Base-by-base conservation (phyloP, 2,329 filamentous ascomycete genomes). In the Grosmannia clavigera region DNA sequence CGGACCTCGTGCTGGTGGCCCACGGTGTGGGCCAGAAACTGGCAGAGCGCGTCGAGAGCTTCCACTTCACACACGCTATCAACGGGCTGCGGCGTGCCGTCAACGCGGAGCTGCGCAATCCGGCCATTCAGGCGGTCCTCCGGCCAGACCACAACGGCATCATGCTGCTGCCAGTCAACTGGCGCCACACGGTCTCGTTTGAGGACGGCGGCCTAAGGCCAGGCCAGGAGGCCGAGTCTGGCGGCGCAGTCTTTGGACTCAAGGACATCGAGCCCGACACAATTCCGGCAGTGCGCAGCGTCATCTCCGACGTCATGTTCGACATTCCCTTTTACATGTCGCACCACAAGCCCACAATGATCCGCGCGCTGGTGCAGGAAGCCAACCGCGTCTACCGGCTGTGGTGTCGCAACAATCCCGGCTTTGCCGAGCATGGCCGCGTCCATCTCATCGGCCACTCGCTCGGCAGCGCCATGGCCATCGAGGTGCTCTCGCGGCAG, bases 301-400 rank as follows among this genome's bases (percentile, higher is more conserved):
- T 99, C 69, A 95, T 99, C 63, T 95, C 89, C 51, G 94, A 99
- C 70, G 90, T 99, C 66, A 96, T 99, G 90, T 86, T 97, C 57
- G 94, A 99, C 70, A 92, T 99, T 57, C 94, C 94, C 0, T 97
- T 96, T 70, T 99, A 97, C 74, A 86, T 99, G 74, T 97, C 92
- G 0, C 88, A 95, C 61, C 92, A 97, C 73, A 96, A 97, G 68
- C 83, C 86, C 4, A 96, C 91, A 71, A 97, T 99, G 92, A 88
- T 96, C 57, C 81, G 86, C 52, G 92, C 94, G 1, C 85, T 96
- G 55, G 86, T 95, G 50, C 81, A 81, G 61, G 94, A 99, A 74
- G 92, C 94, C 9, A 99, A 99, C 68, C 83, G 92, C 5, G 89
- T 99, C n/a, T 97, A 96, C 70, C 83, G 88, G 22, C 79, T 97